Conservation (phyloP, 2,329 filamentous ascomycete genomes). For the Fusarium avenaceum region DNA sequence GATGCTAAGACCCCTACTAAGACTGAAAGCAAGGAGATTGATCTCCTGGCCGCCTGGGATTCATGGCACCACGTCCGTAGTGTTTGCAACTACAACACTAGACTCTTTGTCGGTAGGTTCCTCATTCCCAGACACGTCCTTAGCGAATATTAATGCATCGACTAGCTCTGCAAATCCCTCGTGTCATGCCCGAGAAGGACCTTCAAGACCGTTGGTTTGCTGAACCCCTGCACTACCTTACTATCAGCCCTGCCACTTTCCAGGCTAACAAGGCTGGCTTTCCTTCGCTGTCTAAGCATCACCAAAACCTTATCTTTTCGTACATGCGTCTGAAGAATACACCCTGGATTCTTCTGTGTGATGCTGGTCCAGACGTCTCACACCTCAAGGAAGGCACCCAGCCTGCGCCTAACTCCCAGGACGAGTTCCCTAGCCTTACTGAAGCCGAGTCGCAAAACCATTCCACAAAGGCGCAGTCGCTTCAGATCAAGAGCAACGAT, state of each 20-base stretch:
- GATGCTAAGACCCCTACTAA: slow-evolving; percentile 52
- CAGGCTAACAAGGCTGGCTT: slow-evolving; percentile 71
- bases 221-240: slow-evolving; percentile 74
- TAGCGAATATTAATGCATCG: neutral
- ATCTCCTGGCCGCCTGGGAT: slow-evolving; percentile 89
- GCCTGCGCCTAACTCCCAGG: slow-evolving; percentile 55
- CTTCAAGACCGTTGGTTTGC: slow-evolving; percentile 77
- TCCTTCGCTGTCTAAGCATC: slow-evolving; percentile 71
- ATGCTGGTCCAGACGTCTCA: slow-evolving; percentile 66
- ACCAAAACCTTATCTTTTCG: slow-evolving; percentile 71
- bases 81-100: slow-evolving; percentile 85
- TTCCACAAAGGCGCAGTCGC: slow-evolving; percentile 28
- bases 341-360: slow-evolving; percentile 74
- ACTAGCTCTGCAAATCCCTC: slow-evolving; percentile 69
- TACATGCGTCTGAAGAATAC: slow-evolving; percentile 75
- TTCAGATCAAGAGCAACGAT: slow-evolving; percentile 49
- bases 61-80: slow-evolving; percentile 91
- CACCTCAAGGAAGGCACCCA: slow-evolving; percentile 48
- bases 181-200: slow-evolving; percentile 69
- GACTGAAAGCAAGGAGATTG: slow-evolving; percentile 63
- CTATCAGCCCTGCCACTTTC: slow-evolving; percentile 67
- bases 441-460: slow-evolving; percentile 67
- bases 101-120: slow-evolving; percentile 85
- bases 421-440: slow-evolving; percentile 77
- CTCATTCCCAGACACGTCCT: too few species aligned